phyloP scores from a whole-genome alignment of 176 grass and related monocot genomes.

The Triticum turgidum region DNA sequence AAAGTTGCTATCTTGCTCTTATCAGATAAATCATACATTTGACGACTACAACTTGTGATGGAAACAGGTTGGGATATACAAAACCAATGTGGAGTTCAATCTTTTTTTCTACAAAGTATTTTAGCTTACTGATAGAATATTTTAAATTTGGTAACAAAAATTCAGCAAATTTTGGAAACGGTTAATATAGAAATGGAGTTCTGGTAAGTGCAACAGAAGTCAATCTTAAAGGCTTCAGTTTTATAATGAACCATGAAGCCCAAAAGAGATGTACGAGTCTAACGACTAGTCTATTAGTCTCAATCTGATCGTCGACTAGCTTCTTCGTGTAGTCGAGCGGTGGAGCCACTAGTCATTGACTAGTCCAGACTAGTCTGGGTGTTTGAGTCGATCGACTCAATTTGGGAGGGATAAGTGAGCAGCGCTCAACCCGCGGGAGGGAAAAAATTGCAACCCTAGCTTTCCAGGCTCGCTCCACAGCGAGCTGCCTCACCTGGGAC shows the following conservation, averaged over 20 bases:
- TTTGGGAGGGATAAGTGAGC: no score
- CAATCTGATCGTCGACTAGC: no score
- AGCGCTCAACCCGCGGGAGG: no score
- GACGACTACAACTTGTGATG: background rate
- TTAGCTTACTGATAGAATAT: background rate
- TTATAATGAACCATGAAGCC: background rate
- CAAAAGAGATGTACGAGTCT: background rate
- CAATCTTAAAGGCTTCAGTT: slow-evolving; percentile 17
- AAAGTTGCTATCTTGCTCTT: background rate
- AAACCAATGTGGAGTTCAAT: slow-evolving; percentile 5
- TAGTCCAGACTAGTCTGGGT: no score
- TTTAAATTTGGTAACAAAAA: background rate
- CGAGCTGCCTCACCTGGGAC: no score
- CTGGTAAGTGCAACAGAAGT: slow-evolving; percentile 2
- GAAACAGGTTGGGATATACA: background rate
- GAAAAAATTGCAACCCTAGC: no score
- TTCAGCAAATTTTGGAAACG: background rate
- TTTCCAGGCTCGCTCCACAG: no score
- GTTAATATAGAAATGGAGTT: background rate
- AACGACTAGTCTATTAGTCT: no score
- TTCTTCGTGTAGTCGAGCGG: no score
- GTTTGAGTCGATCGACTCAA: no score
- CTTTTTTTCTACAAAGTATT: background rate
- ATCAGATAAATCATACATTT: slow-evolving; percentile 7
- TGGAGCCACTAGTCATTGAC: no score